phyloP scores from a whole-genome alignment of 495 filamentous ascomycete species.

The Penicillium lividum region DNA sequence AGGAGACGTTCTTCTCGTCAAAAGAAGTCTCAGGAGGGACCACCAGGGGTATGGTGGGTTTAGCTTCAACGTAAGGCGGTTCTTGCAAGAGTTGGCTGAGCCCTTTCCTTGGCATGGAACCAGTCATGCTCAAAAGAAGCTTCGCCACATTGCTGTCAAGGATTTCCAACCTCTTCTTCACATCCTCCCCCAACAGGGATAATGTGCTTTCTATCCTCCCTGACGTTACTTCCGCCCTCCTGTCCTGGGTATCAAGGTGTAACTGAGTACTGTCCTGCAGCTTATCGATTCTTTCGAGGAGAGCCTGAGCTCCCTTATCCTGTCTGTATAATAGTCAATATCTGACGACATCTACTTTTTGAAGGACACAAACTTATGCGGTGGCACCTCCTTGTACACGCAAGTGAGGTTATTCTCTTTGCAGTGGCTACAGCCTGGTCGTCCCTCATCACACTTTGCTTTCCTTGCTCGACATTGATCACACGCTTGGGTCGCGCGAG shows the following conservation, averaged over 20 bases:
- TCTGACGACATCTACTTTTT: not conserved
- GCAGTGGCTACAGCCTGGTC: slow-evolving; percentile 60
- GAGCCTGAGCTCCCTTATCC: slow-evolving; percentile 41
- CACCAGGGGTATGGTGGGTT: too few relatives aligned
- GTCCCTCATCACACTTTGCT: slow-evolving; percentile 65
- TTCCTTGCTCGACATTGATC: slow-evolving; percentile 62
- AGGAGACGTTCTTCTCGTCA: too few relatives aligned
- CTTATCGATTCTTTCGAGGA: not conserved
- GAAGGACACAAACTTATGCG: slow-evolving; percentile 51
- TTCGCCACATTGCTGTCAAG: not conserved
- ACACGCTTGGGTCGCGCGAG: slow-evolving; percentile 53
- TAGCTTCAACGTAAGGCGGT: too few relatives aligned
- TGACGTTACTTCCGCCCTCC: not conserved
- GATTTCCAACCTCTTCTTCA: not conserved
- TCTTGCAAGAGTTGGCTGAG: too few relatives aligned
- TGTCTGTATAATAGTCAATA: slow-evolving; percentile 32
- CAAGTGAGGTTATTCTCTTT: slow-evolving; percentile 56
- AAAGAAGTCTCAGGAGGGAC: too few relatives aligned
- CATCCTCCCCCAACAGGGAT: not conserved
- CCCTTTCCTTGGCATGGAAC: too few relatives aligned
- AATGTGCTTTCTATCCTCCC: not conserved
- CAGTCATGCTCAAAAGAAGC: not conserved
- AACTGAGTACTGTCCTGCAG: not conserved
- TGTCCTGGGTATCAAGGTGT: not conserved
- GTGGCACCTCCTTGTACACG: slow-evolving; percentile 61